A percentile compares a stretch with the other conserved stretches of the same genome.
These are phyloP conservation scores for Colletotrichum neosansevieriae DNA, from an alignment of 2,329 filamentous ascomycete genomes.

Conservation along the genomic window DNA sequence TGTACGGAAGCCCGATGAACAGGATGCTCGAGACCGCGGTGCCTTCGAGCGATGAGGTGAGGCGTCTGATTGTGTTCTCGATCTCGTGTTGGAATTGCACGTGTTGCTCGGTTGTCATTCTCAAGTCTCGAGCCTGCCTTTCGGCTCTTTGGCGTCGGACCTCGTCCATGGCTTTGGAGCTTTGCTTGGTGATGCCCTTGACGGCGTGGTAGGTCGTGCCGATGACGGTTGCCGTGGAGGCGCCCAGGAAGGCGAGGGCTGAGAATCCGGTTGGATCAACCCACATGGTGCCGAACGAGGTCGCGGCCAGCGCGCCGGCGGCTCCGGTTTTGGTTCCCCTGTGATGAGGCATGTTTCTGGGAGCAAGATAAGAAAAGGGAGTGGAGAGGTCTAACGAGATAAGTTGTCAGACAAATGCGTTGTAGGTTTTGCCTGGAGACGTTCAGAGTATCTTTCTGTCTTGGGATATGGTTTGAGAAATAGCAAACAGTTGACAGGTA, in stretches of 20 bases:
- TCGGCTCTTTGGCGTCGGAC: background rate
- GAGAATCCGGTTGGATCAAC: background rate
- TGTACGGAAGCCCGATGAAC: background rate
- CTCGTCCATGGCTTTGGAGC: background rate
- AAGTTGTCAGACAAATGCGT: background rate
- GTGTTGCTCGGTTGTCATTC: background rate
- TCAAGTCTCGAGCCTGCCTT: background rate
- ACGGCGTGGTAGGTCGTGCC: constrained; percentile 2
- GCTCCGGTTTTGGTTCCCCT: background rate
- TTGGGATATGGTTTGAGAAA: too few species aligned
- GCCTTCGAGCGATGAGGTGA: background rate
- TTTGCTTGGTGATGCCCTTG: background rate
- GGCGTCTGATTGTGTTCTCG: background rate
- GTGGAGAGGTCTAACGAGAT: background rate
- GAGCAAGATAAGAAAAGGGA: too few species aligned
- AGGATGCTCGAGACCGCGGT: background rate
- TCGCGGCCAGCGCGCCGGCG: background rate
- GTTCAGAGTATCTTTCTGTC: too few species aligned
- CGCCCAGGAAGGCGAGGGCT: background rate
- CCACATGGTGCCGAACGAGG: background rate
- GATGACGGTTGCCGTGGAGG: background rate
- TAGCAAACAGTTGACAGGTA: too few species aligned
- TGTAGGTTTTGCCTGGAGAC: too few species aligned
- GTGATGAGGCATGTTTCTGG: background rate
- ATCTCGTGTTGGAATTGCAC: background rate